Base-by-base conservation (phyloP, 176 grass and related monocot genomes). In the Neostapfia colusana region DNA sequence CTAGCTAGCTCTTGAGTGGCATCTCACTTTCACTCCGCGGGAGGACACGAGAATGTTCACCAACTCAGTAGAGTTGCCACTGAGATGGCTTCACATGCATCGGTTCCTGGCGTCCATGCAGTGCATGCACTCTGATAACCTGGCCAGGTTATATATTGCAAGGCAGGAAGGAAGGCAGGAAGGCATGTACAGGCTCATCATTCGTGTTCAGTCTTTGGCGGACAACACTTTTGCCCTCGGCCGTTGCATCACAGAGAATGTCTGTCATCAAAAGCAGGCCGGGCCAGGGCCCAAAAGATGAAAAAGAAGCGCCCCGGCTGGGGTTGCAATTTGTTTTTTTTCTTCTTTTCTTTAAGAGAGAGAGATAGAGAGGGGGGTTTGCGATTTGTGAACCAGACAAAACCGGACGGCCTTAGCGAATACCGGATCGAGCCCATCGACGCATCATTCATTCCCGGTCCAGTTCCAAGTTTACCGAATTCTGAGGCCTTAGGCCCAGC, bases 181-280 rank as follows among this genome's bases (percentile, higher is more conserved):
- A n/a, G n/a, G n/a, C n/a, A n/a, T n/a, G n/a, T n/a, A n/a, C n/a
- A n/a, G n/a, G n/a, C 31, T 31, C 15, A 71, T 69, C 74, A 81
- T 81, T 81, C 48, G 70, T 88, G 86, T 81, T 59, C 81, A 88
- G 86, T 88, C 86, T 88, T 88, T 88, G 81, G 71, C 75, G 71
- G 86, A 81, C 81, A 88, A 81, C 81, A 88, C 15, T 71, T 80
- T 88, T 88, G 44, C 16, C 36, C 36, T n/a, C 43, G 65, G 57
- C 57, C 57, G 26, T 72, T 79, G 40, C 86, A 84, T 88, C 83
- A 74, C 71, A 81, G 65, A 76, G 77, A 84, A 88, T n/a, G n/a
- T n/a, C n/a, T 88, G 86, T 88, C 70, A 88, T 59, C 15, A 2
- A 80, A 84, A 88, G 71, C 46, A 1, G 31, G 31, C 31, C 31